A percentile compares a stretch with the other conserved stretches of the same genome.
Conservation (phyloP, 116 monocot species). For the Cymodocea nodosa region DNA sequence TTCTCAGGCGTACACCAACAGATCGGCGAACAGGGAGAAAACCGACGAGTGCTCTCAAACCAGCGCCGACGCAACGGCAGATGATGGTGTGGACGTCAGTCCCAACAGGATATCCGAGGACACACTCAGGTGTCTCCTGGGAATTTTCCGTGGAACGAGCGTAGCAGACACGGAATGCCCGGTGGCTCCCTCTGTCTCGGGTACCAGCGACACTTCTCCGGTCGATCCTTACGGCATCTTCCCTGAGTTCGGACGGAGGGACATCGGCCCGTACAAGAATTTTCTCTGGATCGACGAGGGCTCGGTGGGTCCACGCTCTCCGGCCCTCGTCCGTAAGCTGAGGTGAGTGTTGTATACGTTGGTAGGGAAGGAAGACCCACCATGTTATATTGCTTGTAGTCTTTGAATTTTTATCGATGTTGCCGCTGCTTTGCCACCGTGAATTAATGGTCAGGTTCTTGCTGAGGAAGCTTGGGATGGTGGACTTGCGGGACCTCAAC, state of each 20-base stretch:
- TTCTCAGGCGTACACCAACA: constrained; percentile 15
- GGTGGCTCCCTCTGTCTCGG: constrained; percentile 33
- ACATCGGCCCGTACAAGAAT: constrained; percentile 71
- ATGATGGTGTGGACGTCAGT: constrained; percentile 14
- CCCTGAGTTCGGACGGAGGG: constrained; percentile 58
- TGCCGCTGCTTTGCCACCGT: background rate
- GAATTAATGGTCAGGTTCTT: constrained; percentile 30
- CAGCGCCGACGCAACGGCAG: constrained; percentile 14
- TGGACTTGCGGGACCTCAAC: constrained; percentile 49
- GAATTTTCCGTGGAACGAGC: constrained; percentile 39
- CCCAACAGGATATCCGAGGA: constrained; percentile 80
- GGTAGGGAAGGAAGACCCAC: too few relatives aligned
- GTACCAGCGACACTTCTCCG: constrained; percentile 6
- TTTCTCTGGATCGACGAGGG: constrained; percentile 29
- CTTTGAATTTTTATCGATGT: too few relatives aligned
- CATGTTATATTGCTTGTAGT: too few relatives aligned
- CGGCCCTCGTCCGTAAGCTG: constrained; percentile 22
- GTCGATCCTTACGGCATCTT: constrained; percentile 58
- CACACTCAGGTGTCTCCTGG: constrained; percentile 53
- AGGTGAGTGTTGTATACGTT: constrained; percentile 49
- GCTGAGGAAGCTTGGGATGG: constrained; percentile 47
- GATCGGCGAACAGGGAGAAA: constrained; percentile 1
- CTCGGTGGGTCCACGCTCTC: constrained; percentile 24
- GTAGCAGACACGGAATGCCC: constrained; percentile 6
- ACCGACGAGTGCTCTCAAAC: constrained; percentile 4